These are phyloP conservation scores for Chaetomium olivaceum DNA, from an alignment of 2,329 filamentous ascomycete species.

Conservation along the genomic window DNA sequence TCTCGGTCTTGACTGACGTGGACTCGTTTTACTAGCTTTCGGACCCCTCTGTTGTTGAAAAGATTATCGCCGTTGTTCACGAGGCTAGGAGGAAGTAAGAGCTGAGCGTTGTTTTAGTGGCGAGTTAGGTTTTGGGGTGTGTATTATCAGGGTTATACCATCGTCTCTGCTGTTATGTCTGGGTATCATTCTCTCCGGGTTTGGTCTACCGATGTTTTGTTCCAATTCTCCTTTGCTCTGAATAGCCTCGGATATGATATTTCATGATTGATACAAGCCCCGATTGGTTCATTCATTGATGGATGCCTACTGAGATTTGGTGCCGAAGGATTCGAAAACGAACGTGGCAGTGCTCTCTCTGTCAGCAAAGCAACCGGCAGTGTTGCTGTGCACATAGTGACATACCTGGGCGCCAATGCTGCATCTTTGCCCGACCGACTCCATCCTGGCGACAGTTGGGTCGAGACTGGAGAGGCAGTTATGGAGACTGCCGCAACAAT, in stretches of 20 bases:
- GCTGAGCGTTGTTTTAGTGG: neutral
- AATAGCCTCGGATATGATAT: neutral
- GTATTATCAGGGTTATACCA: slow-evolving; percentile 23
- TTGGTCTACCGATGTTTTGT: neutral
- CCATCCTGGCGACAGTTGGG: neutral
- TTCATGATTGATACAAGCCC: neutral
- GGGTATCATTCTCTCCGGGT: slow-evolving; percentile 1
- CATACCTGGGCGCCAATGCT: neutral
- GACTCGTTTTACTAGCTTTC: slow-evolving; percentile 61
- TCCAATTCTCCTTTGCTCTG: neutral
- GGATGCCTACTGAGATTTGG: neutral
- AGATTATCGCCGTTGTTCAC: slow-evolving; percentile 83
- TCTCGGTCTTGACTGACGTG: slow-evolving; percentile 22
- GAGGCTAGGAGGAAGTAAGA: slow-evolving; percentile 56
- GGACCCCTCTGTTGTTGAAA: slow-evolving; percentile 84
- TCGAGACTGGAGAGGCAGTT: too few species aligned
- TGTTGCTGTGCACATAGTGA: too few species aligned
- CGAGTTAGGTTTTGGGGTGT: slow-evolving; percentile 3
- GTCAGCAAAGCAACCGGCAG: neutral
- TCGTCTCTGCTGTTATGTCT: slow-evolving; percentile 11
- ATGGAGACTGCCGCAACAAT: neutral
- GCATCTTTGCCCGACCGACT: neutral
- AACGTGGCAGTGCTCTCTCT: neutral
- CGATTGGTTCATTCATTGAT: neutral
- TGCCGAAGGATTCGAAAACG: neutral